phyloP scores from a whole-genome alignment of 2,329 filamentous ascomycete species.

The Fusarium praegraminearum region DNA sequence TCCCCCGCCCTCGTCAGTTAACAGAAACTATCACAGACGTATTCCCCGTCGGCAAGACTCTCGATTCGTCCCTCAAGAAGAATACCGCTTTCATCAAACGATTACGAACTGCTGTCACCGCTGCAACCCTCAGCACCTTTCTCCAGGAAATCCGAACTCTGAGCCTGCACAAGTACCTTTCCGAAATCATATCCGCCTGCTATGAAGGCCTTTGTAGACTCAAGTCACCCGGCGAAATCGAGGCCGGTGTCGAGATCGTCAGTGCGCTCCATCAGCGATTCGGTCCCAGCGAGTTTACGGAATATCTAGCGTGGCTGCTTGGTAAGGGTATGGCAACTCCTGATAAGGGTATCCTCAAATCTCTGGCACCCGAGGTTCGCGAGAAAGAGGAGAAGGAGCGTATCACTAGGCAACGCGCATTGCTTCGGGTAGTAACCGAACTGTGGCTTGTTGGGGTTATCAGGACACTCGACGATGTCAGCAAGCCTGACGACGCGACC shows the following conservation, averaged over 20 bases:
- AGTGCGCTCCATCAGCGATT: constrained; percentile 97
- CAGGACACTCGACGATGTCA: constrained; percentile 79
- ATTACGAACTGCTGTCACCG: constrained; percentile 87
- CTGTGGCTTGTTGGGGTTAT: constrained; percentile 94
- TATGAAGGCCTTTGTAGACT: constrained; percentile 94
- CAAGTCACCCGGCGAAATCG: constrained; percentile 91
- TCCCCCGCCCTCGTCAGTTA: constrained; percentile 27
- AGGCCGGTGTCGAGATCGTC: constrained; percentile 90
- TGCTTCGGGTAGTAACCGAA: constrained; percentile 92
- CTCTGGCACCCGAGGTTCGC: constrained; percentile 80
- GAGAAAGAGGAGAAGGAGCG: constrained; percentile 98
- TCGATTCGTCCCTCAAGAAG: constrained; percentile 97
- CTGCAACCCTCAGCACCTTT: constrained; percentile 84
- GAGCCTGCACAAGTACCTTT: constrained; percentile 95
- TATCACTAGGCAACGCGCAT: constrained; percentile 83
- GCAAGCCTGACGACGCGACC: constrained; percentile 71
- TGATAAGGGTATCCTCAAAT: constrained; percentile 85
- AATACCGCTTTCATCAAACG: constrained; percentile 99
- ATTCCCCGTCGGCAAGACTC: constrained; percentile 79
- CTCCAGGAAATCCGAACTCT: constrained; percentile 89
- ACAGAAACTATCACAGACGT: constrained; percentile 68
- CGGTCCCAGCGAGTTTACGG: constrained; percentile 88
- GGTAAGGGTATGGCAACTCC: constrained; percentile 92
- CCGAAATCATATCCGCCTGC: constrained; percentile 95
- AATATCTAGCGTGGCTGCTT: constrained; percentile 90